Evolutionary conservation across 108 stramenopile genomes (phyloP).

Genomic region (Asterionellopsis glacialis): DNA sequence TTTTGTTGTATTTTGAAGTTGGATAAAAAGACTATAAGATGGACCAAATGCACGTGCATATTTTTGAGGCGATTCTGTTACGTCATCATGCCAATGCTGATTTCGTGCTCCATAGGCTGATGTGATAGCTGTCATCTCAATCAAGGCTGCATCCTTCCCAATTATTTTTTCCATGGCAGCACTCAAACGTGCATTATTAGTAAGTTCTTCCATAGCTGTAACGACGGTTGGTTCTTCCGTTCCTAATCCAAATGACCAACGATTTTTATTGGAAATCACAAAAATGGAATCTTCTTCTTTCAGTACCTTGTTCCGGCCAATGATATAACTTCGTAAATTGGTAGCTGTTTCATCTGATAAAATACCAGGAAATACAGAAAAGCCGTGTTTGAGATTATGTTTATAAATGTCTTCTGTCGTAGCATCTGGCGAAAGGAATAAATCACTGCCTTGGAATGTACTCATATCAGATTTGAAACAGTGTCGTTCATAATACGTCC

Average conservation of each 20-base stretch:
- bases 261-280: slow-evolving; percentile 13
- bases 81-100: slow-evolving; percentile 19
- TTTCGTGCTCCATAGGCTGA: slow-evolving; percentile 15
- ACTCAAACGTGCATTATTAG: slow-evolving; percentile 2
- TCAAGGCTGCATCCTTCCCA: slow-evolving; percentile 14
- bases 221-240: slow-evolving; percentile 14
- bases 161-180: slow-evolving; percentile 16
- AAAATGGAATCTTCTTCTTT: neutral
- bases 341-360: slow-evolving; percentile 10
- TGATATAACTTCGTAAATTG: slow-evolving; percentile 7
- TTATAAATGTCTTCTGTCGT: slow-evolving; percentile 4
- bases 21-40: slow-evolving; percentile 11
- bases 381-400: slow-evolving; percentile 11
- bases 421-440: neutral
- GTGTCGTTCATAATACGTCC: slow-evolving; percentile 9
- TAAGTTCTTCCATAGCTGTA: slow-evolving; percentile 9
- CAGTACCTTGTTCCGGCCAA: neutral
- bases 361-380: slow-evolving; percentile 5
- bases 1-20: slow-evolving; percentile 18
- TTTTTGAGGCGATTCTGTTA: neutral
- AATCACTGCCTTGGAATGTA: slow-evolving; percentile 2
- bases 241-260: slow-evolving; percentile 11
- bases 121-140: slow-evolving; percentile 26
- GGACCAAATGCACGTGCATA: slow-evolving; percentile 6
- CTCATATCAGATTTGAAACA: slow-evolving; percentile 4